A percentile compares a stretch with the other conserved stretches of the same genome.
Conservation (phyloP, 345 rosid genomes). For the Aquilaria yunnanensis region DNA sequence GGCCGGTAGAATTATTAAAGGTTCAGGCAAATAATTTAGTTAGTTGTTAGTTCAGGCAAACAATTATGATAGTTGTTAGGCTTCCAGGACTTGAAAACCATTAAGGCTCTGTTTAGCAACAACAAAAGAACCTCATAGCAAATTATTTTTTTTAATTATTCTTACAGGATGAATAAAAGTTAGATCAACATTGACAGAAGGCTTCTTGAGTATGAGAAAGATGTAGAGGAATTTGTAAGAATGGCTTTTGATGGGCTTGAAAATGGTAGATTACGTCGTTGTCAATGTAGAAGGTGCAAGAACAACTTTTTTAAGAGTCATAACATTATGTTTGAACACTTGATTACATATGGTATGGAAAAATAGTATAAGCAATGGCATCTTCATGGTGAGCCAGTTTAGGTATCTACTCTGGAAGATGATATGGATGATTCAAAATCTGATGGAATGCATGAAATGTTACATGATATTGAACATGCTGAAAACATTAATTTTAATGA, state of each 20-base stretch:
- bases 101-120: too few species aligned
- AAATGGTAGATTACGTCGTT: too few species aligned
- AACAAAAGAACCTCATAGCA: too few species aligned
- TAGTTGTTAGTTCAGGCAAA: too few species aligned
- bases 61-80: not conserved
- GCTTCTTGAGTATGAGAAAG: not conserved
- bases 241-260: not conserved
- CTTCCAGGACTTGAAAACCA: not conserved
- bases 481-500: too few species aligned
- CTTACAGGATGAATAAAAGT: not conserved
- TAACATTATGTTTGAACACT: not conserved
- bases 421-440: too few species aligned
- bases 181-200: not conserved
- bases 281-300: not conserved
- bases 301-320: not conserved
- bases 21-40: too few species aligned
- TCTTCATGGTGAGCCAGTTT: not conserved
- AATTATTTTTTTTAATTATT: too few species aligned
- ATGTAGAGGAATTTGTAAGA: too few species aligned
- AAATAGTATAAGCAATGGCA: not conserved
- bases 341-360: not conserved
- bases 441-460: too few species aligned
- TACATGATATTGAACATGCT: too few species aligned
- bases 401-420: not conserved
- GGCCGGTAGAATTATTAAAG: too few species aligned